Percentiles rank a stretch among this genome's conserved stretches.
These are phyloP conservation scores for Hortaea sp. DNA, from an alignment of 2,329 filamentous ascomycete species.

Conservation along the genomic window DNA sequence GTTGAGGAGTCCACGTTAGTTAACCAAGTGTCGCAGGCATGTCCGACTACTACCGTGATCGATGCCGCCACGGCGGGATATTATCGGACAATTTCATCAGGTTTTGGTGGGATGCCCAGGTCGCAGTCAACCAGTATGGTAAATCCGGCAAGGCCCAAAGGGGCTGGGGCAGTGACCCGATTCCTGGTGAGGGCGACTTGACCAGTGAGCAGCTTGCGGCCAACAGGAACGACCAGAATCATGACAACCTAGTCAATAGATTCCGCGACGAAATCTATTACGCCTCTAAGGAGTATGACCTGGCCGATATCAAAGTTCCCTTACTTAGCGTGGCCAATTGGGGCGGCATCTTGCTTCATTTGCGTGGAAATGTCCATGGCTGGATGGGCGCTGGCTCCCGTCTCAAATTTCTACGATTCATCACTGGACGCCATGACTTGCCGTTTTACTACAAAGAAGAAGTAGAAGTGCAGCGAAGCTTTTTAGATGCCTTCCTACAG, in stretches of 20 bases:
- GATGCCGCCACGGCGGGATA: conserved; percentile 33
- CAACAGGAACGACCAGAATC: conserved; percentile 33
- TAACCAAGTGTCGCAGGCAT: too few species aligned
- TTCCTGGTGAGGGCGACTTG: conserved; percentile 52
- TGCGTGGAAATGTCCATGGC: conserved; percentile 53
- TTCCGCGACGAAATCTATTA: conserved; percentile 58
- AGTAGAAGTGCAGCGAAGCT: conserved; percentile 56
- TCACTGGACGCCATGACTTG: conserved; percentile 60
- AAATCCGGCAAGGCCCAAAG: conserved; percentile 31
- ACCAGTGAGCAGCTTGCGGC: conserved; percentile 40
- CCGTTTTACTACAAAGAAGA: conserved; percentile 64
- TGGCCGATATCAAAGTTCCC: conserved; percentile 58
- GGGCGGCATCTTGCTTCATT: conserved; percentile 3
- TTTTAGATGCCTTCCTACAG: conserved; percentile 63
- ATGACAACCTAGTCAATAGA: conserved; percentile 39
- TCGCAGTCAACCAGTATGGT: conserved; percentile 57
- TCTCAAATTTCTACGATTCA: conserved; percentile 59
- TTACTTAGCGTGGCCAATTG: conserved; percentile 59
- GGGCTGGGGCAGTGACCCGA: conserved; percentile 42
- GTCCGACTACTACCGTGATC: conserved; percentile 37
- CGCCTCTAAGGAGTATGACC: conserved; percentile 53
- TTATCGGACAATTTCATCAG: conserved; percentile 34
- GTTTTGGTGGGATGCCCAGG: conserved; percentile 58
- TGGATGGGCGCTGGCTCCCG: conserved; percentile 54
- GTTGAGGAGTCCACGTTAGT: too few species aligned